Evolutionary conservation across 306 rosid genomes (phyloP).

Genomic region (Castanea crenata): DNA sequence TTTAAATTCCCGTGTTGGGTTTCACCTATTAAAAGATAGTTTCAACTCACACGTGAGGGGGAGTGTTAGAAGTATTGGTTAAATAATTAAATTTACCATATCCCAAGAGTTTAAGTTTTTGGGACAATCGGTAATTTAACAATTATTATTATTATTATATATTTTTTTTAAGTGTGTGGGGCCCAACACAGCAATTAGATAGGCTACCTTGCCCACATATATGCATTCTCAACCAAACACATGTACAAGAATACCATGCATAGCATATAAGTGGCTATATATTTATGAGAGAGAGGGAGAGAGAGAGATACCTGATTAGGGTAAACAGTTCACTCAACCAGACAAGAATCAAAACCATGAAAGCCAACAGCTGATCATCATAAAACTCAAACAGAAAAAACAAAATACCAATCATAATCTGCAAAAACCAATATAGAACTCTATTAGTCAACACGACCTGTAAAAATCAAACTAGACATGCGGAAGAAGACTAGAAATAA

Average conservation of each 20-base stretch:
- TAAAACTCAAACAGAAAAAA: constrained; percentile 96
- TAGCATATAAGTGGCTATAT: background rate
- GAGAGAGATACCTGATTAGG: constrained; percentile 68
- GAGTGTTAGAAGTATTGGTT: too few relatives aligned
- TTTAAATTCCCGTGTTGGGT: too few relatives aligned
- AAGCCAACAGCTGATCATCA: constrained; percentile 93
- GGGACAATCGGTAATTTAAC: too few relatives aligned
- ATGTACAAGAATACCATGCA: background rate
- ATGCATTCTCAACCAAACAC: constrained; percentile 13
- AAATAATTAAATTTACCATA: too few relatives aligned
- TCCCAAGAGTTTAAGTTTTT: too few relatives aligned
- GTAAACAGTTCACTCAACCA: constrained; percentile 98
- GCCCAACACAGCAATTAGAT: constrained; percentile 9
- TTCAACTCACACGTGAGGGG: too few relatives aligned
- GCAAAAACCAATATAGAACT: constrained; percentile 36
- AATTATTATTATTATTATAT: too few relatives aligned
- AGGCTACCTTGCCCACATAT: constrained; percentile 1
- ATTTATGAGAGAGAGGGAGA: constrained; percentile 15
- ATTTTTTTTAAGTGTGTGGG: background rate
- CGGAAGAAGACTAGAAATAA: background rate
- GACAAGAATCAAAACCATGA: constrained; percentile 93
- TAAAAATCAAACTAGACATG: background rate
- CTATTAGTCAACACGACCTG: background rate
- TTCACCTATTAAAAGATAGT: too few relatives aligned
- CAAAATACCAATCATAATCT: constrained; percentile 98